These are phyloP conservation scores for Hypoxylon fuscum DNA, from an alignment of 495 filamentous ascomycete genomes.

Conservation along the genomic window DNA sequence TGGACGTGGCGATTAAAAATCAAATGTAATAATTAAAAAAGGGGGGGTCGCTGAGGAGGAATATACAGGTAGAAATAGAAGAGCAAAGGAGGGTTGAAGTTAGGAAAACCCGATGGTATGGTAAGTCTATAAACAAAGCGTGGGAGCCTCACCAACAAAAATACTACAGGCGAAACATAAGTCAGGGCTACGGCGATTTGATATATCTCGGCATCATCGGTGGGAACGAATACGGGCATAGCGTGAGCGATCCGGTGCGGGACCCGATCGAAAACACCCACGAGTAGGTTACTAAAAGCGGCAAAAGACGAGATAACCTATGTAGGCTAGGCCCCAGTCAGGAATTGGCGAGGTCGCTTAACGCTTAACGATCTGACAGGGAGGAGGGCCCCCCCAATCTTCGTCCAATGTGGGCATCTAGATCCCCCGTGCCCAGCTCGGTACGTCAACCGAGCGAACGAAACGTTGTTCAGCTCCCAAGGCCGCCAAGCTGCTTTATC, in stretches of 20 bases:
- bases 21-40: no score
- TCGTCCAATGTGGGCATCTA: conserved; percentile 27
- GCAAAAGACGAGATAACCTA: conserved; percentile 27
- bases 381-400: no score
- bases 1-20: no score
- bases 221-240: conserved; percentile 20
- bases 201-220: conserved; percentile 23
- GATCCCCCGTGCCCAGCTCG: conserved; percentile 31
- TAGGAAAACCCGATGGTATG: conserved; percentile 8
- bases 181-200: conserved; percentile 2
- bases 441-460: conserved; percentile 24
- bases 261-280: conserved; percentile 18
- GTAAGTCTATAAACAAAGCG: conserved; percentile 7
- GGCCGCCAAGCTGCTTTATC: background rate
- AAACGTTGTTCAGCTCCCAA: conserved; percentile 18
- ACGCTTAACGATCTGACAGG: conserved; percentile 30
- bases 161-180: conserved; percentile 20
- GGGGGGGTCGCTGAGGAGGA: conserved; percentile 8
- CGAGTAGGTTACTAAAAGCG: conserved; percentile 37
- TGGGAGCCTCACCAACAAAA: conserved; percentile 15
- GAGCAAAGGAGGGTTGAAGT: background rate
- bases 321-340: background rate
- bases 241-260: conserved; percentile 11
- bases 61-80: conserved; percentile 2
- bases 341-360: background rate